These are phyloP conservation scores for Jackrogersella minutella DNA, from an alignment of 495 filamentous ascomycete species.

Conservation along the genomic window DNA sequence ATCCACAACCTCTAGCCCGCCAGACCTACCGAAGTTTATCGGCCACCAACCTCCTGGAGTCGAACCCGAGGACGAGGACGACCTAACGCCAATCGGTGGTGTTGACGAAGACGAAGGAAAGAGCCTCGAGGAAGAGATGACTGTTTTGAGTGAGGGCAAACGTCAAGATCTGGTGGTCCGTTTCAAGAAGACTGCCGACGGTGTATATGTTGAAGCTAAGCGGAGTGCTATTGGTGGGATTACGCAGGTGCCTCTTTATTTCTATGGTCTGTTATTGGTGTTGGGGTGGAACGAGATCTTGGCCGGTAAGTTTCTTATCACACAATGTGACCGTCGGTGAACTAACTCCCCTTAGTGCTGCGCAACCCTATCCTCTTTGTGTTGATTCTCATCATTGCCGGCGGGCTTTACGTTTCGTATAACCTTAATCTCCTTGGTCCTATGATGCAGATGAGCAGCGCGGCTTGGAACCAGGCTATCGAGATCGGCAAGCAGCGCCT, in stretches of 20 bases:
- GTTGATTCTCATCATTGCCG: conserved; percentile 76
- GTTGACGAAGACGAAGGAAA: conserved; percentile 93
- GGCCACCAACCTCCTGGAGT: conserved; percentile 79
- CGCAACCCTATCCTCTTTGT: conserved; percentile 94
- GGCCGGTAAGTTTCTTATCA: conserved; percentile 70
- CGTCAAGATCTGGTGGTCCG: conserved; percentile 87
- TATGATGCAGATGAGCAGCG: conserved; percentile 92
- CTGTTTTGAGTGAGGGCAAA: conserved; percentile 87
- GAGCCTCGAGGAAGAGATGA: conserved; percentile 94
- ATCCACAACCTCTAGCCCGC: conserved; percentile 71
- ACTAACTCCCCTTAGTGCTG: conserved; percentile 70
- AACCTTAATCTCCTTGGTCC: conserved; percentile 94
- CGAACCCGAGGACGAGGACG: conserved; percentile 86
- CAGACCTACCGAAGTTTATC: conserved; percentile 82
- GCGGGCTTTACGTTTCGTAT: conserved; percentile 86
- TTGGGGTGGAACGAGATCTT: conserved; percentile 97
- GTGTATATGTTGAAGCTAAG: conserved; percentile 97
- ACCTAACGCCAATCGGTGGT: conserved; percentile 83
- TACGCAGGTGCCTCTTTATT: conserved; percentile 92
- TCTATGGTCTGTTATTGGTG: conserved; percentile 86
- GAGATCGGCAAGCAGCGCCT: conserved; percentile 90
- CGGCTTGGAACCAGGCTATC: conserved; percentile 83
- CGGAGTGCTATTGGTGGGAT: conserved; percentile 94
- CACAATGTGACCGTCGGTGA: conserved; percentile 7
- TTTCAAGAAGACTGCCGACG: conserved; percentile 97